A percentile compares a stretch with the other conserved stretches of the same genome.
These are phyloP conservation scores for Phaeosphaeriaceae sp. DNA, from an alignment of 2,329 filamentous ascomycete species.

Conservation along the genomic window DNA sequence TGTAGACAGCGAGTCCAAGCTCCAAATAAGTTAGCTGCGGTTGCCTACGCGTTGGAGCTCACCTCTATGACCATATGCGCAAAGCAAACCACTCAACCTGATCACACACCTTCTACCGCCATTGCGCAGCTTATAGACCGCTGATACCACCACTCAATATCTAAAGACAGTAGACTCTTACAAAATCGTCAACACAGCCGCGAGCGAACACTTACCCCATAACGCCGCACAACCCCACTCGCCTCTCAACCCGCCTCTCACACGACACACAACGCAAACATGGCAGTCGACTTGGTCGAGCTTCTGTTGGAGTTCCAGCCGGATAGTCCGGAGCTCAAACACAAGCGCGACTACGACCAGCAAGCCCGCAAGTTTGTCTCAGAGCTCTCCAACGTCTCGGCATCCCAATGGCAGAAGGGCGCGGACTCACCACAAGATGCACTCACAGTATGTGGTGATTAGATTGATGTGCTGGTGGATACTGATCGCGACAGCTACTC, in stretches of 20 bases:
- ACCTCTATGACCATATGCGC: constrained; percentile 15
- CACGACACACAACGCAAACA: constrained; percentile 14
- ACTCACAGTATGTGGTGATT: constrained; percentile 38
- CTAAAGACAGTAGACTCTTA: neutral
- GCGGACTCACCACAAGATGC: constrained; percentile 50
- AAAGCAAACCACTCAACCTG: neutral
- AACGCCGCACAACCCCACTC: constrained; percentile 18
- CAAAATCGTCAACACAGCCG: neutral
- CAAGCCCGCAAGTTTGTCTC: constrained; percentile 44
- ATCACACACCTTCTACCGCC: neutral
- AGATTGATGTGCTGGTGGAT: neutral
- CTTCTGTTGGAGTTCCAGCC: constrained; percentile 46
- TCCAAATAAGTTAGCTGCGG: constrained; percentile 18
- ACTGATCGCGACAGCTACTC: constrained; percentile 49
- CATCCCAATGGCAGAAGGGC: constrained; percentile 42
- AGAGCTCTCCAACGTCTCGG: constrained; percentile 42
- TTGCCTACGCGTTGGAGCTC: constrained; percentile 33
- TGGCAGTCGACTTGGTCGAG: constrained; percentile 41
- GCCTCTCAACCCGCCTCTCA: constrained; percentile 8
- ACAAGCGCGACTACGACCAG: constrained; percentile 50
- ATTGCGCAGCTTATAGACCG: neutral
- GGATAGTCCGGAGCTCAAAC: constrained; percentile 35
- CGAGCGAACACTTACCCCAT: constrained; percentile 21
- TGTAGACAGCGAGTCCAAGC: constrained; percentile 16
- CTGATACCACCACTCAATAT: neutral